A percentile compares a stretch with the other conserved stretches of the same genome.
phyloP scores from a whole-genome alignment of 805 yeast genomes.

The Yamadazyma tumulicola region DNA sequence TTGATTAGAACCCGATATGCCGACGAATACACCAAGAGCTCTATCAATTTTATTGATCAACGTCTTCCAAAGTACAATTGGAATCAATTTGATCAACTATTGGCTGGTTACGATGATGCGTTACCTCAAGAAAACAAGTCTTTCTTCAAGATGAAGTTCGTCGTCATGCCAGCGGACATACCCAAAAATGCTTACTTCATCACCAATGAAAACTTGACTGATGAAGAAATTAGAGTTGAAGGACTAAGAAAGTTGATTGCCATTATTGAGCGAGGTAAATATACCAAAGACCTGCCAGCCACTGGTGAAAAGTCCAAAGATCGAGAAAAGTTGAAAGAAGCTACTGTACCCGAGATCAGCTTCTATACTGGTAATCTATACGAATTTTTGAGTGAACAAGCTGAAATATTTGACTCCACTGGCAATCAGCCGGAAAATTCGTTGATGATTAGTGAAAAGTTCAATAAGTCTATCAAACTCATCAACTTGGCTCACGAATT shows the following conservation, averaged over 20 bases:
- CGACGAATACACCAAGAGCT: slow-evolving; percentile 55
- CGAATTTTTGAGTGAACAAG: slow-evolving; percentile 52
- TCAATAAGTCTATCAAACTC: slow-evolving; percentile 50
- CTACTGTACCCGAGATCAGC: slow-evolving; percentile 68
- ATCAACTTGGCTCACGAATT: slow-evolving; percentile 58
- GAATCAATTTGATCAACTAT: slow-evolving; percentile 85
- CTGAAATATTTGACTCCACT: slow-evolving; percentile 38
- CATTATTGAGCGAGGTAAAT: slow-evolving; percentile 56
- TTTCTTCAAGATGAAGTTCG: slow-evolving; percentile 74
- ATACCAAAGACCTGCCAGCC: slow-evolving; percentile 20
- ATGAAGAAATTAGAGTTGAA: slow-evolving; percentile 90
- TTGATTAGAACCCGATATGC: slow-evolving; percentile 78
- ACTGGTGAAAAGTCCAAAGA: slow-evolving; percentile 21
- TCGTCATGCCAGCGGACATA: slow-evolving; percentile 73
- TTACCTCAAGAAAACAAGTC: slow-evolving; percentile 51
- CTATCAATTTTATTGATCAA: slow-evolving; percentile 51
- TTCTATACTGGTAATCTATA: slow-evolving; percentile 87
- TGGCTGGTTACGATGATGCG: slow-evolving; percentile 89
- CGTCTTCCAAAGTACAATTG: slow-evolving; percentile 66
- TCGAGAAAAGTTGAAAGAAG: slow-evolving; percentile 22
- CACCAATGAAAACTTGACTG: slow-evolving; percentile 58
- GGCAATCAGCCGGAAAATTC: slow-evolving; percentile 30
- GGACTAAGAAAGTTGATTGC: slow-evolving; percentile 72
- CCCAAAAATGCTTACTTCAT: slow-evolving; percentile 52
- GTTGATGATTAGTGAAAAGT: slow-evolving; percentile 31